phyloP scores from a whole-genome alignment of 306 rosid species.

The Glycyrrhiza uralensis region DNA sequence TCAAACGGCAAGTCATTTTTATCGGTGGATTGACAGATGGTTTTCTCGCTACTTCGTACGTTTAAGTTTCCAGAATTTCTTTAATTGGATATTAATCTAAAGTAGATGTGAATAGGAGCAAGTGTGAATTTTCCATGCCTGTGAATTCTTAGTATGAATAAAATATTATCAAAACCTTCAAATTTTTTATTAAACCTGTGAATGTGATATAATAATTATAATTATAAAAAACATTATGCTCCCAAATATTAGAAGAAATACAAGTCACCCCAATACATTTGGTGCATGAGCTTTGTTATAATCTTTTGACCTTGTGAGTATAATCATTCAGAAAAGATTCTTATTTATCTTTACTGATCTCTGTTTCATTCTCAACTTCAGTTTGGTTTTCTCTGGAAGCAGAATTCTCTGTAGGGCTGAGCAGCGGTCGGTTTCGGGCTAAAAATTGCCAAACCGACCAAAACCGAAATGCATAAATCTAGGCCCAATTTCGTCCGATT shows the following conservation, averaged over 20 bases:
- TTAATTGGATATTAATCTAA: background rate
- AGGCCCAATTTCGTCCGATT: too few species aligned
- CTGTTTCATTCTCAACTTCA: constrained; percentile 6
- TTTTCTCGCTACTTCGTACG: constrained; percentile 88
- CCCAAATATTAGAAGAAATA: background rate
- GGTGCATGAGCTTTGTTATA: background rate
- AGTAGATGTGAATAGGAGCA: background rate
- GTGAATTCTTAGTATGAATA: background rate
- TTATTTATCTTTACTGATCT: background rate
- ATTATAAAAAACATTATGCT: background rate
- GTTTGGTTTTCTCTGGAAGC: background rate
- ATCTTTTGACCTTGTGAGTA: background rate
- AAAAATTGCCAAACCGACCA: too few species aligned
- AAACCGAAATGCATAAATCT: too few species aligned
- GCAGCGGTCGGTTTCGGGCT: too few species aligned
- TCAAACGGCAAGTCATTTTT: constrained; percentile 80
- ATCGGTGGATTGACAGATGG: constrained; percentile 97
- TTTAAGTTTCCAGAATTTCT: constrained; percentile 5
- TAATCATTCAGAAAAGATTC: background rate
- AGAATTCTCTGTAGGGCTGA: too few species aligned
- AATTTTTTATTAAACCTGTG: background rate
- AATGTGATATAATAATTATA: too few species aligned
- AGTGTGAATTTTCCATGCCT: background rate
- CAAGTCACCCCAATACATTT: background rate
- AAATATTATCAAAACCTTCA: background rate